Percentiles rank a stretch among this genome's conserved stretches.
Conservation (phyloP, 176 grass and related monocot species). For the Triticum dicoccoides region DNA sequence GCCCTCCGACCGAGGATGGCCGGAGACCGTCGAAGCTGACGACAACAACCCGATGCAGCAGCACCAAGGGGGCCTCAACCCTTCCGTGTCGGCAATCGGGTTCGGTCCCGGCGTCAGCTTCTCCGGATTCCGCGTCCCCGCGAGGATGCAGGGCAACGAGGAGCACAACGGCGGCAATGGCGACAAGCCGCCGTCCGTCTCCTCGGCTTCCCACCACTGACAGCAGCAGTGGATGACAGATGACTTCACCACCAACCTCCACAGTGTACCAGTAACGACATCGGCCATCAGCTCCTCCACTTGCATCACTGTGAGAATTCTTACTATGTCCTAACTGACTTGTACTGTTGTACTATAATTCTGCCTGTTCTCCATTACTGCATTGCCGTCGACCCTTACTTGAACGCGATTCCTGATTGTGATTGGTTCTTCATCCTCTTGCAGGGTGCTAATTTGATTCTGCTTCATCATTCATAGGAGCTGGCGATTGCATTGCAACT, state of each 20-base stretch:
- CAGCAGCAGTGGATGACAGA: conserved; percentile 37
- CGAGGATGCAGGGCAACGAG: conserved; percentile 92
- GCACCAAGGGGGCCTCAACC: conserved; percentile 37
- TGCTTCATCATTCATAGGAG: not conserved
- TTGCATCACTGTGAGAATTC: conserved; percentile 37
- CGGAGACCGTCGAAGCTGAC: conserved; percentile 60
- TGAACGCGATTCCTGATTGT: not conserved
- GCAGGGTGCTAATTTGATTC: not conserved
- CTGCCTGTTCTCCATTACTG: not conserved
- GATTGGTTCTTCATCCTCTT: not conserved
- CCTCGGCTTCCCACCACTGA: conserved; percentile 92
- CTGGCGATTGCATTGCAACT: not conserved
- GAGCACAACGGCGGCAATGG: conserved; percentile 69
- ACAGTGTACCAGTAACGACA: conserved; percentile 5
- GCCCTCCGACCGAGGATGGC: conserved; percentile 83
- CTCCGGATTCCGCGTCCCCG: conserved; percentile 78
- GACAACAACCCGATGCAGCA: conserved; percentile 43
- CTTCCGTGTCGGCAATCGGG: conserved; percentile 52
- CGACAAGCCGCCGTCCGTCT: conserved; percentile 63
- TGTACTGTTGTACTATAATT: not conserved
- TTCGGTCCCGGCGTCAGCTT: conserved; percentile 63
- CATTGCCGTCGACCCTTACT: not conserved
- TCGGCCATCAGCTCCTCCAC: conserved; percentile 24
- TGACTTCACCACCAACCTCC: conserved; percentile 41
- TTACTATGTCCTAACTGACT: not conserved